Evolutionary conservation across 108 stramenopile genomes (phyloP).

Genomic region (Pseudonitzschia delicatissima): DNA sequence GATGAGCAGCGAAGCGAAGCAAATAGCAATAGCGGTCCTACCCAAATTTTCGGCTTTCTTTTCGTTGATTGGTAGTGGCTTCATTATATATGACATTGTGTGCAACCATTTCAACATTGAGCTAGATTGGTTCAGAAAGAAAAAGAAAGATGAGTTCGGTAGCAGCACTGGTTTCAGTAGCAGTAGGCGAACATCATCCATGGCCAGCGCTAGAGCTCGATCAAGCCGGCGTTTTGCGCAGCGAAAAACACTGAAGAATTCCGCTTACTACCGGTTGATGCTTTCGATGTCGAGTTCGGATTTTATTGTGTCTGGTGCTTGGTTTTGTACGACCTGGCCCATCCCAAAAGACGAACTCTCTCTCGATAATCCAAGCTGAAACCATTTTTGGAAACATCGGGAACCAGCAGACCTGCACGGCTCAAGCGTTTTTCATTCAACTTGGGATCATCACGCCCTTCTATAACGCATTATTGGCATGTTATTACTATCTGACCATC

Average conservation of each 20-base stretch:
- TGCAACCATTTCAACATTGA: background rate
- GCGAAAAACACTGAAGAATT: constrained; percentile 1
- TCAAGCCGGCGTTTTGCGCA: background rate
- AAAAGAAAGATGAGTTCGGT: background rate
- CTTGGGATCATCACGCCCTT: constrained; percentile 19
- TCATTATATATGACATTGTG: constrained; percentile 5
- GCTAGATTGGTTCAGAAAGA: background rate
- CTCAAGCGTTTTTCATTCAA: constrained; percentile 48
- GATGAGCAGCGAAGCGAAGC: background rate
- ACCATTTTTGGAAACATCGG: constrained; percentile 25
- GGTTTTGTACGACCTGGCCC: constrained; percentile 7
- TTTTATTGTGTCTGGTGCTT: background rate
- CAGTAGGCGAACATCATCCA: background rate
- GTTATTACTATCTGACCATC: constrained; percentile 51
- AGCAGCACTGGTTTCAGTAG: background rate
- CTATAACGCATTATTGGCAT: constrained; percentile 15
- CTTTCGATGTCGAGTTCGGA: constrained; percentile 24
- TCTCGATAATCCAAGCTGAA: background rate
- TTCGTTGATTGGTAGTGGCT: background rate
- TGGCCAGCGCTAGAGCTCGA: background rate
- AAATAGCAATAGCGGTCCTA: constrained; percentile 5
- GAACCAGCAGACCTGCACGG: constrained; percentile 30
- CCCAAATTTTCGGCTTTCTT: constrained; percentile 10
- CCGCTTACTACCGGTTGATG: constrained; percentile 31
- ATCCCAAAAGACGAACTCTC: constrained; percentile 13